Conservation (phyloP, 1,284 basidiomycete species). For the Pseudomicrostroma phylloplanum region DNA sequence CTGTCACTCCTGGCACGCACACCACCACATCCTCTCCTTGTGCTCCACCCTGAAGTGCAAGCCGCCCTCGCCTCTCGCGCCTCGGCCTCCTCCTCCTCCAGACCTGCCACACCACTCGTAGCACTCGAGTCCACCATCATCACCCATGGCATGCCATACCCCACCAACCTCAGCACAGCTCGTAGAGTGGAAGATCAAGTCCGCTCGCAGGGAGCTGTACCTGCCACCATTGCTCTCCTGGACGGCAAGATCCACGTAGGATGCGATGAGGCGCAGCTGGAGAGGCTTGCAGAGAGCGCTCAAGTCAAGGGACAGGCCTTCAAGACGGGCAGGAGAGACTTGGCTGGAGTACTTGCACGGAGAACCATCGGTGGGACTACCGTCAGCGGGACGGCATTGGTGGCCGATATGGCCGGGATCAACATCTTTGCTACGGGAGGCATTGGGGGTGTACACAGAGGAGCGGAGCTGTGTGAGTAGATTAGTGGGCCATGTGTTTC, state of each 20-base stretch:
- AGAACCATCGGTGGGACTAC: conserved; percentile 78
- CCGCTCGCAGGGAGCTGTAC: conserved; percentile 68
- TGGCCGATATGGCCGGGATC: conserved; percentile 46
- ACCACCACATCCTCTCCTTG: too few species aligned
- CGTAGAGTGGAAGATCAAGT: conserved; percentile 70
- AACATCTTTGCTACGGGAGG: conserved; percentile 52
- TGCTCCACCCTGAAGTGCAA: too few species aligned
- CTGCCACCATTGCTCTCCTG: conserved; percentile 84
- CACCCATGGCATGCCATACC: conserved; percentile 67
- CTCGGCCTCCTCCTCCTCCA: background rate
- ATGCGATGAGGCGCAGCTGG: conserved; percentile 63
- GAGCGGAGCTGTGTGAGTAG: conserved; percentile 71
- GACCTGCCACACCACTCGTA: conserved; percentile 50
- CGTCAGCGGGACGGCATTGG: conserved; percentile 67
- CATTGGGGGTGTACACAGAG: conserved; percentile 83
- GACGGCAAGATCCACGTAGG: conserved; percentile 81
- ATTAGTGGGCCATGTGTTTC: background rate
- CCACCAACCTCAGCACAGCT: conserved; percentile 69
- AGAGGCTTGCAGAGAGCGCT: conserved; percentile 59
- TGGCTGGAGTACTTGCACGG: conserved; percentile 68
- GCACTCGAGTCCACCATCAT: conserved; percentile 72
- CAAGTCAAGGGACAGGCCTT: conserved; percentile 48
- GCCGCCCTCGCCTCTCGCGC: too few species aligned
- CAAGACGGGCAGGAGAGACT: conserved; percentile 82
- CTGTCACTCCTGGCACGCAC: too few species aligned